phyloP scores from a whole-genome alignment of 202 grass and related monocot species.

The Digitaria exilis region DNA sequence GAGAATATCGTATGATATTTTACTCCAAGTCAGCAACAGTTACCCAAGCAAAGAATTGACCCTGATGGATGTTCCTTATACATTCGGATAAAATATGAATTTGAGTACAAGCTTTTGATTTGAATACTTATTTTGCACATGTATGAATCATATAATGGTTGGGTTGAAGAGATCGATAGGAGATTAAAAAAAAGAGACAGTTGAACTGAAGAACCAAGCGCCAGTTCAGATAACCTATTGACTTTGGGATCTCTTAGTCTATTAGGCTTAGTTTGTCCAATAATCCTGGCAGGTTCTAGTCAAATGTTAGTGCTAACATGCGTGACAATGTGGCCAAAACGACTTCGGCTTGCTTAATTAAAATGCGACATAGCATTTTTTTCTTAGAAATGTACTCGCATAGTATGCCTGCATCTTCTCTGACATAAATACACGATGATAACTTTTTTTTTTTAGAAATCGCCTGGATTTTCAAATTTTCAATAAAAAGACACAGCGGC shows the following conservation, averaged over 20 bases:
- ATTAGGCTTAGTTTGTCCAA: too few species aligned
- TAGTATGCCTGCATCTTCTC: too few species aligned
- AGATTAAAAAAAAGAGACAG: neutral
- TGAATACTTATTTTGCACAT: constrained; percentile 16
- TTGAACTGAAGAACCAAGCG: neutral
- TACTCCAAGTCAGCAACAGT: neutral
- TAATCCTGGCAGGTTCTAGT: too few species aligned
- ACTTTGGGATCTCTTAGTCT: neutral
- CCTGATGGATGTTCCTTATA: constrained; percentile 14
- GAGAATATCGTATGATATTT: neutral
- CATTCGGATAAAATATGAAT: neutral
- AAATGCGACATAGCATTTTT: too few species aligned
- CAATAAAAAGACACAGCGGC: too few species aligned
- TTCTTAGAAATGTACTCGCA: too few species aligned
- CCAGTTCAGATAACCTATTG: neutral
- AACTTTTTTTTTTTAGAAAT: too few species aligned
- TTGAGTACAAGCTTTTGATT: neutral
- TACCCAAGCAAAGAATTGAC: neutral
- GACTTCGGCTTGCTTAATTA: too few species aligned
- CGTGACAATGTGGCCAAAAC: too few species aligned
- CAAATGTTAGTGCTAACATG: too few species aligned
- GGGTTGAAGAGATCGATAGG: neutral
- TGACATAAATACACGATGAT: too few species aligned
- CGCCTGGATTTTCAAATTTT: too few species aligned
- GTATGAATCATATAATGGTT: neutral